phyloP scores from a whole-genome alignment of 2,329 filamentous ascomycete species.

The Exophiala xenobiotica region DNA sequence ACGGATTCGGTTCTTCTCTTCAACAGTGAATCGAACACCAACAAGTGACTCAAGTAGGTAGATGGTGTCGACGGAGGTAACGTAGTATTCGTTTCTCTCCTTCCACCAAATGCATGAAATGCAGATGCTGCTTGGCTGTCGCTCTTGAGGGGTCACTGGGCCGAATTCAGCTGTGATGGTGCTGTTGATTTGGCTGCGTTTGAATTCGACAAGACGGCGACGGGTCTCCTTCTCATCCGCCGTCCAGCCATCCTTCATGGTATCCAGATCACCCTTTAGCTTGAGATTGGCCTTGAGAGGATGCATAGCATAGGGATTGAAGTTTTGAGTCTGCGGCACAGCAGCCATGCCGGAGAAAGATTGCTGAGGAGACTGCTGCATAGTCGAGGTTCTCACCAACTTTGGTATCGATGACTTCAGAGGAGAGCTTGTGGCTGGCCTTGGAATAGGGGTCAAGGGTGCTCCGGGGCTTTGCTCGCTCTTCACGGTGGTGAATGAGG shows the following conservation, averaged over 20 bases:
- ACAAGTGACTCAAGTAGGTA: constrained; percentile 90
- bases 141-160: constrained; percentile 73
- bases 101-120: constrained; percentile 98
- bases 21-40: constrained; percentile 82
- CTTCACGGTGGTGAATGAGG: constrained; percentile 48
- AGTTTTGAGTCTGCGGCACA: constrained; percentile 43
- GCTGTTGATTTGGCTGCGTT: constrained; percentile 75
- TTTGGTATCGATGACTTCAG: constrained; percentile 53
- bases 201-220: constrained; percentile 85
- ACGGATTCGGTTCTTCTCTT: constrained; percentile 97
- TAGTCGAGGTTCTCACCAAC: constrained; percentile 66
- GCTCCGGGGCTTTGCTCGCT: constrained; percentile 46
- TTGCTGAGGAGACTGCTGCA: constrained; percentile 56
- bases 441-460: constrained; percentile 39
- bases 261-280: constrained; percentile 78
- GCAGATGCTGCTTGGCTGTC: constrained; percentile 80
- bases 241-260: constrained; percentile 82
- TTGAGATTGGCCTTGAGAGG: constrained; percentile 78
- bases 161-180: constrained; percentile 79
- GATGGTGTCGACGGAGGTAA: constrained; percentile 96
- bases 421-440: constrained; percentile 47
- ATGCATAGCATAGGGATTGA: constrained; percentile 79
- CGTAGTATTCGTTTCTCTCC: constrained; percentile 84
- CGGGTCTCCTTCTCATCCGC: constrained; percentile 75
- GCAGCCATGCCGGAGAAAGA: constrained; percentile 46